Base-by-base conservation (phyloP, 345 rosid species). In the Melaleuca alternifolia region DNA sequence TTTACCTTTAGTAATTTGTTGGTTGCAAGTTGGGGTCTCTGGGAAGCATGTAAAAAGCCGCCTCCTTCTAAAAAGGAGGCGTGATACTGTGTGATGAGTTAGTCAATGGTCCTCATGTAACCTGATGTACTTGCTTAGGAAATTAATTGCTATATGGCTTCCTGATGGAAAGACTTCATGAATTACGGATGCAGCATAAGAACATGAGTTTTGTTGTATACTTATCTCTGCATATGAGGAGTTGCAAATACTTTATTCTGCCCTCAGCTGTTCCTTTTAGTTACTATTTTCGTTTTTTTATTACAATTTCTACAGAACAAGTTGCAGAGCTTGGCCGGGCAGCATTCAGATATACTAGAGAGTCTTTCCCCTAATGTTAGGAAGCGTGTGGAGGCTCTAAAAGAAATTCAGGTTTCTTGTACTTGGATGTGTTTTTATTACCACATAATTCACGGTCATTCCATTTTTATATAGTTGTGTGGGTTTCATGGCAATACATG, bases 301-400 rank as follows among this genome's bases (percentile, higher is more conserved):
- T 33, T 52, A 14, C 20, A 88, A 28, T 30, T 37, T 81, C 75
- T 88, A 91, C 91, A 97, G 98, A 89, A 92, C 87, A 94, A 97
- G 91, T 92, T 97, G 83, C 95, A 96, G 90, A 93, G 87, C 88
- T 92, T 97, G 88, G 98, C 97, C 53, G 98, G 96, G 15, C 93
- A 94, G 86, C 97, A 96, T 89, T 54, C 94, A 9, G 98, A 94
- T 88, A 88, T 94, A 79, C 92, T 97, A 46, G 98, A 94, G 93
- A 94, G 75, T 79, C 88, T 96, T 83, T 62, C 93, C 10, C 95
- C 97, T 0, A 46, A 18, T 23, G 96, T 96, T 83, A 92, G 96
- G 91, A 93, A 96, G 92, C 99, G 99, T 50, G 99, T 98, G 3
- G 99, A 96, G 88, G 90, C 86, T 91, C 98, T 98, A 18, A 93